Evolutionary conservation across 768 basidiomycete genomes (phyloP).

Genomic region (Austroboletus festivus): DNA sequence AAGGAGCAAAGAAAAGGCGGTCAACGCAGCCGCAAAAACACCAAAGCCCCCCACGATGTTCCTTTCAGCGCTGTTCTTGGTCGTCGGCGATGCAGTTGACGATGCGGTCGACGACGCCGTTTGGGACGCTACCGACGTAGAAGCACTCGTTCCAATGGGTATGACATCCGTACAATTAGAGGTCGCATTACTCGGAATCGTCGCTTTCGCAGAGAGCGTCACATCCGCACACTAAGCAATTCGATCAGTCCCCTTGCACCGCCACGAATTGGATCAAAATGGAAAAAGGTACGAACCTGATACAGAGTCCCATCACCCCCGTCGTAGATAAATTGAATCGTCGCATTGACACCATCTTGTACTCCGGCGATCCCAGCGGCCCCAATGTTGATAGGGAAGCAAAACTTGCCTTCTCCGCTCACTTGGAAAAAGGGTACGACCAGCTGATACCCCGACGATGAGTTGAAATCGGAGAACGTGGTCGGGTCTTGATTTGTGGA

Average conservation of each 20-base stretch:
- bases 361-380: slow-evolving; percentile 47
- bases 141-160: too few relatives aligned
- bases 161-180: slow-evolving; percentile 35
- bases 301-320: slow-evolving; percentile 73
- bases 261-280: neutral
- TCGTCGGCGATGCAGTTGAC: slow-evolving; percentile 19
- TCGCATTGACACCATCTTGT: slow-evolving; percentile 66
- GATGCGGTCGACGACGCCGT: slow-evolving; percentile 5
- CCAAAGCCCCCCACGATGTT: slow-evolving; percentile 8
- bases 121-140: too few relatives aligned
- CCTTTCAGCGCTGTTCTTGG: slow-evolving; percentile 16
- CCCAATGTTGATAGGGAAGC: slow-evolving; percentile 64
- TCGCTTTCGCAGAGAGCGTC: slow-evolving; percentile 54
- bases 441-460: slow-evolving; percentile 32
- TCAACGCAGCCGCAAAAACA: slow-evolving; percentile 9
- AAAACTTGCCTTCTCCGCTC: slow-evolving; percentile 58
- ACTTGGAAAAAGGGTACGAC: slow-evolving; percentile 49
- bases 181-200: slow-evolving; percentile 42
- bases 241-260: neutral
- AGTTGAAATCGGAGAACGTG: slow-evolving; percentile 61
- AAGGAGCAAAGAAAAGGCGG: slow-evolving; percentile 6
- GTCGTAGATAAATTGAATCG: slow-evolving; percentile 63
- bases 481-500: slow-evolving; percentile 57
- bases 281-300: slow-evolving; percentile 44
- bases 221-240: slow-evolving; percentile 71